These are phyloP conservation scores for Dacryopinax spathularia DNA, from an alignment of 768 basidiomycete genomes.

Conservation along the genomic window DNA sequence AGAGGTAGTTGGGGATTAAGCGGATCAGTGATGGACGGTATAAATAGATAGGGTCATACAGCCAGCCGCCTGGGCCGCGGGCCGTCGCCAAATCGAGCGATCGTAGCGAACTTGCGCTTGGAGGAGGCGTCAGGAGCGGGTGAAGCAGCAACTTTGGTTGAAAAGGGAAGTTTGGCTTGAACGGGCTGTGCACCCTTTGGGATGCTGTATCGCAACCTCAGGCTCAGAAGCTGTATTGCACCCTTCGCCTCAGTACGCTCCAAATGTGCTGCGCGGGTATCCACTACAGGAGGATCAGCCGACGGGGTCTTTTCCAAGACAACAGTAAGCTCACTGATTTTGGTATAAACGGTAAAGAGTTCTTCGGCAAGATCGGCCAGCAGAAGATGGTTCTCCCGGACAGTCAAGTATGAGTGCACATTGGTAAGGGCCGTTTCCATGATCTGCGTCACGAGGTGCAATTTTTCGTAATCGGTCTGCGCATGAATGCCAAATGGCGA, in stretches of 20 bases:
- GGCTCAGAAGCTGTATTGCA: constrained; percentile 45
- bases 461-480: constrained; percentile 2
- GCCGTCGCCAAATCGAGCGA: background rate
- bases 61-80: background rate
- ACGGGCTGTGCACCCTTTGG: background rate
- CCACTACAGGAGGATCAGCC: constrained; percentile 31
- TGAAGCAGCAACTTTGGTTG: background rate
- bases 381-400: background rate
- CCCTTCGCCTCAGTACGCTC: constrained; percentile 65
- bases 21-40: background rate
- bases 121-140: background rate
- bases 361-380: background rate
- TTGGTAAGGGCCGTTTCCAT: constrained; percentile 4
- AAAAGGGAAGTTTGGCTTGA: background rate
- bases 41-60: background rate
- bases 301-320: background rate
- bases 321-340: background rate
- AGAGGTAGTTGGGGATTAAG: no score
- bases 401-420: background rate
- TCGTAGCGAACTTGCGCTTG: background rate
- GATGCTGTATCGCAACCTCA: constrained; percentile 40
- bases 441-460: constrained; percentile 1
- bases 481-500: constrained; percentile 4
- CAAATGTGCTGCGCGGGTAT: constrained; percentile 58
- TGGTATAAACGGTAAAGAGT: background rate